A percentile compares a stretch with the other conserved stretches of the same genome.
Evolutionary conservation across 2,329 filamentous ascomycete species (phyloP).

Genomic region (Fusarium tjaetaba): DNA sequence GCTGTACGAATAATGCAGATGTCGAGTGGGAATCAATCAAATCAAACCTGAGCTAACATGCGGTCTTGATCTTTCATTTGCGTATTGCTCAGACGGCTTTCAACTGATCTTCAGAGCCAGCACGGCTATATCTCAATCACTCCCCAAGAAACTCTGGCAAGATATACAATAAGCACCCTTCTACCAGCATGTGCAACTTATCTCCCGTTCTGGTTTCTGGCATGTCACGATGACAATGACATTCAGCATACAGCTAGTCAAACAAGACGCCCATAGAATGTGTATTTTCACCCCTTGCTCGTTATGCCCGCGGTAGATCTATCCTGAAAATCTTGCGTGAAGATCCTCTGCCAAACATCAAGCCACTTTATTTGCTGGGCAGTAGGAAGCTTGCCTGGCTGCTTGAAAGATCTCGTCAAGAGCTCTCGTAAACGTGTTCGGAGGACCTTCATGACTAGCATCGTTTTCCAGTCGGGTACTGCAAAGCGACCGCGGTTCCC

Average conservation of each 20-base stretch:
- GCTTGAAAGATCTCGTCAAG: constrained; percentile 75
- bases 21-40: neutral
- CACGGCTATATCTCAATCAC: neutral
- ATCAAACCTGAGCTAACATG: neutral
- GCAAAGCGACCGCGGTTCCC: constrained; percentile 87
- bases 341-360: constrained; percentile 77
- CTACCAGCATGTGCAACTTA: neutral
- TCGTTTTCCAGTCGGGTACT: constrained; percentile 87
- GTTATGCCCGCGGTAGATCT: constrained; percentile 40
- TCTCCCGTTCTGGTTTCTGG: neutral
- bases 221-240: neutral
- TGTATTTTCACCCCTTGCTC: constrained; percentile 44
- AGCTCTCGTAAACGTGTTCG: constrained; percentile 79
- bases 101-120: neutral
- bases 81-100: neutral
- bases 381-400: constrained; percentile 69
- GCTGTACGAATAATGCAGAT: constrained; percentile 6
- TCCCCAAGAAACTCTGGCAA: neutral
- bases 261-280: neutral
- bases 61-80: neutral
- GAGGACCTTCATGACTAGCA: constrained; percentile 88
- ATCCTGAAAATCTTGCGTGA: constrained; percentile 62
- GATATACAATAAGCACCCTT: neutral
- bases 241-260: neutral
- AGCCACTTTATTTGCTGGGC: constrained; percentile 78